Percentiles rank a stretch among this genome's conserved stretches.
These are phyloP conservation scores for Ophiocordyceps camponoti-floridani DNA, from an alignment of 2,329 filamentous ascomycete species.

Conservation along the genomic window DNA sequence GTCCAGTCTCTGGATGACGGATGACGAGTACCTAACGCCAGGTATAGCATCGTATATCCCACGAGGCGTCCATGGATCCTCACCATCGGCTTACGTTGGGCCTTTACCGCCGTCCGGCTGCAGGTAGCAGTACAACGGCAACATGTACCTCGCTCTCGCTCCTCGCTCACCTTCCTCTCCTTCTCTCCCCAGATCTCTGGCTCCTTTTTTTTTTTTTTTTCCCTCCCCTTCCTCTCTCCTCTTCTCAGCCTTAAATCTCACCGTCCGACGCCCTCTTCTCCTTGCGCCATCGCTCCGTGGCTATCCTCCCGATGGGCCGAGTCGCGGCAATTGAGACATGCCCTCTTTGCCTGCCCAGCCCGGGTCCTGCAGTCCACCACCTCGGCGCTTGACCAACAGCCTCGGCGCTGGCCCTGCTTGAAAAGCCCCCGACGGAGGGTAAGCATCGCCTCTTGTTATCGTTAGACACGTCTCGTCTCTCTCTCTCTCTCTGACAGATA, in stretches of 20 bases:
- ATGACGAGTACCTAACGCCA: not conserved
- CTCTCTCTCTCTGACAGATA: not conserved
- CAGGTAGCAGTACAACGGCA: not conserved
- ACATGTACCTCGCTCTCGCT: not conserved
- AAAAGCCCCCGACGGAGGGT: not conserved
- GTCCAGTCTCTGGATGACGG: not conserved
- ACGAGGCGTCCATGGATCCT: not conserved
- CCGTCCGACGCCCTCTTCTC: not conserved
- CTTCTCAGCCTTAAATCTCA: not conserved
- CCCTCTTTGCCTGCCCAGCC: slow-evolving; percentile 16
- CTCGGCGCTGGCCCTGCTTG: not conserved
- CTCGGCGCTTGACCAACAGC: not conserved
- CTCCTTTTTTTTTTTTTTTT: not conserved
- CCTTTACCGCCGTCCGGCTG: not conserved
- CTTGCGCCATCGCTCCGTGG: slow-evolving; percentile 4
- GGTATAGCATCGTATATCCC: not conserved
- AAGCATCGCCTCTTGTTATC: not conserved
- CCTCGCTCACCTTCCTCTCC: not conserved
- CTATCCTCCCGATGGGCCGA: slow-evolving; percentile 16
- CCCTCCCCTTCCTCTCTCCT: not conserved
- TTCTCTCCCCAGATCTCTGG: not conserved
- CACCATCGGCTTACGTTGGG: not conserved
- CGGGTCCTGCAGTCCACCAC: slow-evolving; percentile 9
- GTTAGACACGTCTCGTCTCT: not conserved
- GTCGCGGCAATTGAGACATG: slow-evolving; percentile 20